Conservation (phyloP, 257 asterid species). For the Asclepias syriaca region DNA sequence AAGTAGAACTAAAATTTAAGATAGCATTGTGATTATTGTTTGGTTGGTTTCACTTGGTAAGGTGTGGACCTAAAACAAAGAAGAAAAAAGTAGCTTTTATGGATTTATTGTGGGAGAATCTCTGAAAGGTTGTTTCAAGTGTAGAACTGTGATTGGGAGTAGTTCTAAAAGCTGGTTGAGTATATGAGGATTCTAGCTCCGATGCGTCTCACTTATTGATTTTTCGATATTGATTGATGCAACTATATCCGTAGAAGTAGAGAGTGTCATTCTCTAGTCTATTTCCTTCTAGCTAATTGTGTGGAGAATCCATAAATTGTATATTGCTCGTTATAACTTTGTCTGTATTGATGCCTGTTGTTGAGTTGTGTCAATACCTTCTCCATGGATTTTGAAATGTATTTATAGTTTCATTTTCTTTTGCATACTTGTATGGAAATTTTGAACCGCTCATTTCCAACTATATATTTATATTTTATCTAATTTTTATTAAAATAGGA, state of each 20-base stretch:
- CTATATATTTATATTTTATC: neutral
- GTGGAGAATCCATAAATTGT: neutral
- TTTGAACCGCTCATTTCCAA: neutral
- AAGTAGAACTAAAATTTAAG: neutral
- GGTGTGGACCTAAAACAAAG: neutral
- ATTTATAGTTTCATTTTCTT: neutral
- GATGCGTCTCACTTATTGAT: neutral
- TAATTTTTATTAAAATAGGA: slow-evolving; percentile 43
- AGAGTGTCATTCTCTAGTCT: neutral
- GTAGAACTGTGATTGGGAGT: neutral
- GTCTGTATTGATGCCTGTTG: neutral
- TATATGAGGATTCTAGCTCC: neutral
- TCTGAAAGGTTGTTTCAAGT: neutral
- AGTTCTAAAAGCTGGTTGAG: neutral
- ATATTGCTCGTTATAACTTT: neutral
- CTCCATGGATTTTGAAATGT: neutral
- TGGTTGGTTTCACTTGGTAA: neutral
- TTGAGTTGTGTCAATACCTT: neutral
- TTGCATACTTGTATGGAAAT: neutral
- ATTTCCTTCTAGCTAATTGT: neutral
- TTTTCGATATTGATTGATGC: neutral
- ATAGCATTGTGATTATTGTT: neutral
- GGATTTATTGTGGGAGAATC: neutral
- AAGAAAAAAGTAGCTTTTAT: too few relatives aligned
- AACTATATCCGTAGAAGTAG: neutral